Evolutionary conservation across 106 monocot species (phyloP).

Genomic region (Dioscorea alata): DNA sequence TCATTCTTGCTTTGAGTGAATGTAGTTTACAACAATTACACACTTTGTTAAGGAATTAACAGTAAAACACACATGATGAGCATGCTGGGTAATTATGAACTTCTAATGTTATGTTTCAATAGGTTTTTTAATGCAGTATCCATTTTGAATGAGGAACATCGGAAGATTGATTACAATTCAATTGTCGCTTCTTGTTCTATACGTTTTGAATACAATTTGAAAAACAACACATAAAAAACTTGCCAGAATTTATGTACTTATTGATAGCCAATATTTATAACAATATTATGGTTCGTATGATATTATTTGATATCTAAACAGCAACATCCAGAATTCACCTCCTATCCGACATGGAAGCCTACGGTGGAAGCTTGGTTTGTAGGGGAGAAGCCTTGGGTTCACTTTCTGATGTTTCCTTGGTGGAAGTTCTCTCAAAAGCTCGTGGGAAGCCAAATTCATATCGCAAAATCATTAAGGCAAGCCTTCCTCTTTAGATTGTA

Average conservation of each 20-base stretch:
- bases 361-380: constrained; percentile 32
- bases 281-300: background rate
- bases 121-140: background rate
- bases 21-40: background rate
- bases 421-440: constrained; percentile 87
- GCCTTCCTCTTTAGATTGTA: background rate
- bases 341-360: constrained; percentile 11
- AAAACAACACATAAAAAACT: background rate
- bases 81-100: too few relatives aligned
- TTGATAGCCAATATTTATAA: background rate
- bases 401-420: constrained; percentile 86
- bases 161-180: background rate
- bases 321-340: constrained; percentile 61
- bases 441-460: constrained; percentile 91
- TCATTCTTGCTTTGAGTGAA: background rate
- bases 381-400: constrained; percentile 85
- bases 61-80: too few relatives aligned
- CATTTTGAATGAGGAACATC: background rate
- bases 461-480: constrained; percentile 83
- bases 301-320: constrained; percentile 19
- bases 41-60: too few relatives aligned
- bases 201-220: background rate
- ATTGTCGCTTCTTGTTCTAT: background rate
- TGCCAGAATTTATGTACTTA: background rate
- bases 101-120: too few relatives aligned